Percentiles rank a stretch among this genome's conserved stretches.
phyloP scores from a whole-genome alignment of 345 rosid species.

The Euphorbia peplus region DNA sequence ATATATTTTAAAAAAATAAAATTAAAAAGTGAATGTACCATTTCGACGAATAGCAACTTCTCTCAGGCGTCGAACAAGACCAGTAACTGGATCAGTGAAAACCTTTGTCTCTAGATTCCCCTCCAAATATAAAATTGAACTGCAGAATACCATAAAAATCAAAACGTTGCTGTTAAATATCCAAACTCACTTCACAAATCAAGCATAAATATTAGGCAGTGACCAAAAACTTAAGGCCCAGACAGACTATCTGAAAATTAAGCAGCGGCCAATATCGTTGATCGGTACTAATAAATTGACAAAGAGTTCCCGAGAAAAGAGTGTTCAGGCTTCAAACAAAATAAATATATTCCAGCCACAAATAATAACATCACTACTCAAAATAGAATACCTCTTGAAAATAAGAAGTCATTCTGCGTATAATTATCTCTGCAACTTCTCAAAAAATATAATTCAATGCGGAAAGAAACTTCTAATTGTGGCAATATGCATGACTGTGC shows the following conservation, averaged over 20 bases:
- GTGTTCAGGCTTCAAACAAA: background rate
- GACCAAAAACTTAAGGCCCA: background rate
- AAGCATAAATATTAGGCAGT: constrained; percentile 1
- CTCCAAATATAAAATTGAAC: constrained; percentile 65
- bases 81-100: constrained; percentile 69
- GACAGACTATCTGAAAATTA: background rate
- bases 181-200: background rate
- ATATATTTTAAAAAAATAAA: too few species aligned
- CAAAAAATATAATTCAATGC: background rate
- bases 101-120: constrained; percentile 87
- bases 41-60: constrained; percentile 77
- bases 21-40: constrained; percentile 32
- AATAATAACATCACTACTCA: background rate
- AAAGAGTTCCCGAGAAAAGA: background rate
- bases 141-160: constrained; percentile 24
- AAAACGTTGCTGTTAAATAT: background rate
- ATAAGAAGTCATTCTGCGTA: background rate
- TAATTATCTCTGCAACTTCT: background rate
- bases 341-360: background rate
- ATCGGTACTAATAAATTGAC: background rate
- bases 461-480: background rate
- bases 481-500: background rate
- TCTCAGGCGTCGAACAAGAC: constrained; percentile 70
- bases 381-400: background rate
- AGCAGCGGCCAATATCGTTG: background rate